Conservation (phyloP, 768 basidiomycete species). For the Hortiboletus campestris region DNA sequence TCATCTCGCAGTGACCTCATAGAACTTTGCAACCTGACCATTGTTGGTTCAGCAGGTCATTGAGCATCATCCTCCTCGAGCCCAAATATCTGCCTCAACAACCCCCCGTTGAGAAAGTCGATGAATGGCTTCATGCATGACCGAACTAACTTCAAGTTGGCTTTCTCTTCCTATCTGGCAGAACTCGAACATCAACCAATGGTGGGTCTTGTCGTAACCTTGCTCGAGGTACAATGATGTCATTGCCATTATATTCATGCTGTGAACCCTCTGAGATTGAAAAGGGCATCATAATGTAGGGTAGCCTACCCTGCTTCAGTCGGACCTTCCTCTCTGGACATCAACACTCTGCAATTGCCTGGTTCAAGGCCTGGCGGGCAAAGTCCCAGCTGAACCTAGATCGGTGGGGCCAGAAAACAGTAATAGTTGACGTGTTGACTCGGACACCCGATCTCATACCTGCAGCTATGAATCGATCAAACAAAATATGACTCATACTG, state of each 20-base stretch:
- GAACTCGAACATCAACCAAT: conserved; percentile 85
- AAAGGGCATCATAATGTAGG: background rate
- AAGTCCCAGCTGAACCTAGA: too few relatives aligned
- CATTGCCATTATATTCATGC: conserved; percentile 84
- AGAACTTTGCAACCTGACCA: too few relatives aligned
- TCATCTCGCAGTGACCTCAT: too few relatives aligned
- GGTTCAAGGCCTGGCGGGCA: too few relatives aligned
- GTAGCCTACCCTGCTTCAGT: conserved; percentile 71
- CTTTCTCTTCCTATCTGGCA: conserved; percentile 71
- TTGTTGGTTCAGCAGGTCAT: too few relatives aligned
- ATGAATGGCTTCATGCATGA: conserved; percentile 69
- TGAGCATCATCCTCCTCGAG: conserved; percentile 44
- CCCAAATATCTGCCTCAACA: conserved; percentile 78
- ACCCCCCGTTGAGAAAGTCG: conserved; percentile 69
- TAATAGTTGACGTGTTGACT: too few relatives aligned
- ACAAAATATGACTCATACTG: too few relatives aligned
- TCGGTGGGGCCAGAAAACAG: too few relatives aligned
- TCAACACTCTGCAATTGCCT: conserved; percentile 79
- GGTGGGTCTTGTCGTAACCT: conserved; percentile 84
- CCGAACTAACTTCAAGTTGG: conserved; percentile 63
- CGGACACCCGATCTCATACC: too few relatives aligned
- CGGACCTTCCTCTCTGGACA: conserved; percentile 80
- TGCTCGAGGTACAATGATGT: conserved; percentile 83
- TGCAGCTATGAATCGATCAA: too few relatives aligned
- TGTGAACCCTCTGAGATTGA: conserved; percentile 28